A percentile compares a stretch with the other conserved stretches of the same genome.
Conservation (phyloP, 441 rosid species). For the Populus hybrid region DNA sequence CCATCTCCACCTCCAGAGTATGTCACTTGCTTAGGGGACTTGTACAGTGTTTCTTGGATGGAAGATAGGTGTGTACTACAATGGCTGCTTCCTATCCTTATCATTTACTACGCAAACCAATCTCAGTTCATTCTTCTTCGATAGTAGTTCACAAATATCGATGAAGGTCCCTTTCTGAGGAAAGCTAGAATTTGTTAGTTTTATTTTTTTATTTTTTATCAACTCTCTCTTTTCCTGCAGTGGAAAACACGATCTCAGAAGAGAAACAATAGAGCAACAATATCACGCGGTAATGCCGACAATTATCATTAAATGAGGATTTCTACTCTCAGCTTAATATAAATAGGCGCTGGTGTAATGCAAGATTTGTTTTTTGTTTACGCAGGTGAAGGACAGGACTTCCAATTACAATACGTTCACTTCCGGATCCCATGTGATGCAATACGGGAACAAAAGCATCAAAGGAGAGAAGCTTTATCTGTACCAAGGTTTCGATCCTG, state of each 20-base stretch:
- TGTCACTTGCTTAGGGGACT: conserved; percentile 82
- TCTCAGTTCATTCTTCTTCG: neutral
- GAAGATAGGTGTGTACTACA: conserved; percentile 62
- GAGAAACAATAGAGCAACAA: conserved; percentile 78
- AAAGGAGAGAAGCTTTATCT: conserved; percentile 54
- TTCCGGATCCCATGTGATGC: conserved; percentile 86
- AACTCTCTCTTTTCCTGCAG: conserved; percentile 33
- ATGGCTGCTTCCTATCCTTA: neutral
- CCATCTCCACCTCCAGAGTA: conserved; percentile 83
- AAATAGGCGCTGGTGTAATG: neutral
- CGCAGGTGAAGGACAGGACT: conserved; percentile 74
- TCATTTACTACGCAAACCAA: neutral
- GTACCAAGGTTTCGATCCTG: conserved; percentile 82
- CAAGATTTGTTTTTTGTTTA: neutral
- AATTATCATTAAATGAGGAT: neutral
- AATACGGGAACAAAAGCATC: conserved; percentile 67
- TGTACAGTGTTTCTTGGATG: conserved; percentile 92
- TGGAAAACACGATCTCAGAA: conserved; percentile 70
- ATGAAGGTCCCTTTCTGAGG: neutral
- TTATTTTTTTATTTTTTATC: neutral
- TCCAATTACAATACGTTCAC: conserved; percentile 52
- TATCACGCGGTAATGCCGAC: conserved; percentile 21
- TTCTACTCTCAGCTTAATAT: neutral
- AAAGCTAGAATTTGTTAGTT: neutral
- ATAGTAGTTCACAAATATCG: neutral